Base-by-base conservation (phyloP, 1,284 basidiomycete genomes). In the Rhodotorula sp. region DNA sequence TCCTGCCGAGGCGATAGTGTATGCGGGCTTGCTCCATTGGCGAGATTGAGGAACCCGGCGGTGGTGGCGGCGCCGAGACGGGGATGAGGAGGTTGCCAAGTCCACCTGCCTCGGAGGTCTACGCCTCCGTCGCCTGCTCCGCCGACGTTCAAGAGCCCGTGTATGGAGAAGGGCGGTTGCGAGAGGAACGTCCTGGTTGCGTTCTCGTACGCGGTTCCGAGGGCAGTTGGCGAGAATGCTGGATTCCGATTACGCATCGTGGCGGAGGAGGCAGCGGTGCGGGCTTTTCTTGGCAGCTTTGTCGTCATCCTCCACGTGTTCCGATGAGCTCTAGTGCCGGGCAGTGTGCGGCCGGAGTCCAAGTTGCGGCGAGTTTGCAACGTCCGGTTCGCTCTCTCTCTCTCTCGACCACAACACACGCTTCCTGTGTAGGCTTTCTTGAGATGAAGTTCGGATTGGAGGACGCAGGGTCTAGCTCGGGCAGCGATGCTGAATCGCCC, bases 81-180 rank as follows among this genome's bases (percentile, higher is more conserved):
- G 24, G 8, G 26, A 24, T 7, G 26, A 17, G 48, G 24, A 49
- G n/a, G 3, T 29, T 33, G 49, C 20, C 15, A 26, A 17, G 15
- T 37, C 68, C 70, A 72, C 4, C 53, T 46, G 0, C 70, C 75
- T 18, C 68, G 63, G 8, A 76, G 55, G 57, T 76, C 75, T 55
- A 76, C 45, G 26, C 75, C 75, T 42, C 63, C 42, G 59, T 76
- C 75, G 58, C 57, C 59, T 7, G 70, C 64, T 5, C 75, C 70
- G 48, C 75, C 75, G 45, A 67, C 56, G 5, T 62, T 45, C 15
- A 68, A 20, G 26, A 74, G 56, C 17, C 26, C 14, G 8, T 33
- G 1, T 24, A 71, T n/a, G 15, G 24, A 6, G 60, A 64, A 66
- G 14, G 69, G 69, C 0, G 45, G 48, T 3, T 33, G 14, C 2